Evolutionary conservation across 2,329 filamentous ascomycete species (phyloP).

Genomic region (Pseudonectria foliicola): DNA sequence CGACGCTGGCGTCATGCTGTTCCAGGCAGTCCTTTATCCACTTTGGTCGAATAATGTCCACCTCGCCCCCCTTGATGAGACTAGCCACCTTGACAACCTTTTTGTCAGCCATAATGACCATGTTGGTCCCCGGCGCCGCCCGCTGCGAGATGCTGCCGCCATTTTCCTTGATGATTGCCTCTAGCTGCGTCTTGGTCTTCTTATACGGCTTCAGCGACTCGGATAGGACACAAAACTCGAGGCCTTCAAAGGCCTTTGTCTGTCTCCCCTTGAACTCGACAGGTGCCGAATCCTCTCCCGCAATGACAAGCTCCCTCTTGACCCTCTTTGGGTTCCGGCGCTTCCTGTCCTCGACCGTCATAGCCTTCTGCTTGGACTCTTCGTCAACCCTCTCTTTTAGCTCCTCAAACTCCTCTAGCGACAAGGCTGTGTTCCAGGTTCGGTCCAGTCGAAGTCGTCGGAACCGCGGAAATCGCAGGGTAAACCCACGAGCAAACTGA

Average conservation of each 20-base stretch:
- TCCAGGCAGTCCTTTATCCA: constrained; percentile 82
- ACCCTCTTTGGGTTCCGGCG: constrained; percentile 49
- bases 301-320: constrained; percentile 64
- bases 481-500: constrained; percentile 68
- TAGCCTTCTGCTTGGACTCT: constrained; percentile 65
- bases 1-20: constrained; percentile 46
- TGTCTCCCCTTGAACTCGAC: constrained; percentile 46
- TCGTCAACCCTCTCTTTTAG: constrained; percentile 62
- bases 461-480: constrained; percentile 87
- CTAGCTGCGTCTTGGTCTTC: constrained; percentile 71
- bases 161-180: constrained; percentile 73
- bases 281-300: constrained; percentile 51
- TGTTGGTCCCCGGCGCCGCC: constrained; percentile 52
- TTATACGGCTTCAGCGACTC: constrained; percentile 64
- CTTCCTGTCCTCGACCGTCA: constrained; percentile 67
- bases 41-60: constrained; percentile 66
- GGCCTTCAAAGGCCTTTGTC: constrained; percentile 62
- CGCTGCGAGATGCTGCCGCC: constrained; percentile 76
- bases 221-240: constrained; percentile 78
- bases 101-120: constrained; percentile 73
- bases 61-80: constrained; percentile 62
- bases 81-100: constrained; percentile 76
- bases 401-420: constrained; percentile 67
- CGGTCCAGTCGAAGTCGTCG: constrained; percentile 76
- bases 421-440: constrained; percentile 72